Evolutionary conservation across 2,329 filamentous ascomycete genomes (phyloP).

Genomic region (Cryphonectria parasitica): DNA sequence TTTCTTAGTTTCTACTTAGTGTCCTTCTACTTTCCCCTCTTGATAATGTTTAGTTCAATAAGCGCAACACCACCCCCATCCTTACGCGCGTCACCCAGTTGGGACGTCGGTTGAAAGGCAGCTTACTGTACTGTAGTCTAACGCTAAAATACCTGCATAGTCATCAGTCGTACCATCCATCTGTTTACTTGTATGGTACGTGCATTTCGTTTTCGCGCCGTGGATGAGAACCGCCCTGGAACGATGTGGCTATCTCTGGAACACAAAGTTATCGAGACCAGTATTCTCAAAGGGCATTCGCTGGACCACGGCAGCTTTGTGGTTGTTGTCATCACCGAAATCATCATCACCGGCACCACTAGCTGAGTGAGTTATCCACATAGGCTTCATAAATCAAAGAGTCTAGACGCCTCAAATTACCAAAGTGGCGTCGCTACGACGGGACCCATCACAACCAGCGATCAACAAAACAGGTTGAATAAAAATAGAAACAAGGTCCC

Average conservation of each 20-base stretch:
- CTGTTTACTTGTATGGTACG: not conserved
- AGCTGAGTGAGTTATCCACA: not conserved
- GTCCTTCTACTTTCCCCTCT: not conserved
- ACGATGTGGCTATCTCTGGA: constrained; percentile 15
- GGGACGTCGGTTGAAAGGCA: not conserved
- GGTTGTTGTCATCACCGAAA: not conserved
- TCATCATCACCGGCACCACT: not conserved
- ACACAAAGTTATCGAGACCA: constrained; percentile 30
- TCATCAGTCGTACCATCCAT: not conserved
- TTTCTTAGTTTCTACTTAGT: not conserved
- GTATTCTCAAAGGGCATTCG: not conserved
- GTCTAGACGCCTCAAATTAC: not conserved
- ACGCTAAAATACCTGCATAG: not conserved
- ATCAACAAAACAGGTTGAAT: not conserved
- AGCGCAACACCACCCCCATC: not conserved
- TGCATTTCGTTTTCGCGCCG: not conserved
- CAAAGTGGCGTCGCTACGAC: too few species aligned
- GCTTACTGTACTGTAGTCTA: not conserved
- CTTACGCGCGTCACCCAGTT: constrained; percentile 2
- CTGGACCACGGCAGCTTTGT: not conserved
- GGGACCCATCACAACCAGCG: not conserved
- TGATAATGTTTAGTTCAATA: not conserved
- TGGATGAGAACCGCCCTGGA: constrained; percentile 14
- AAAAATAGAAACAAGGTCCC: constrained; percentile 12
- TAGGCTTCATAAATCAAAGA: not conserved